Conservation (phyloP, 2,329 filamentous ascomycete genomes). For the Leptoxyphium fumago region DNA sequence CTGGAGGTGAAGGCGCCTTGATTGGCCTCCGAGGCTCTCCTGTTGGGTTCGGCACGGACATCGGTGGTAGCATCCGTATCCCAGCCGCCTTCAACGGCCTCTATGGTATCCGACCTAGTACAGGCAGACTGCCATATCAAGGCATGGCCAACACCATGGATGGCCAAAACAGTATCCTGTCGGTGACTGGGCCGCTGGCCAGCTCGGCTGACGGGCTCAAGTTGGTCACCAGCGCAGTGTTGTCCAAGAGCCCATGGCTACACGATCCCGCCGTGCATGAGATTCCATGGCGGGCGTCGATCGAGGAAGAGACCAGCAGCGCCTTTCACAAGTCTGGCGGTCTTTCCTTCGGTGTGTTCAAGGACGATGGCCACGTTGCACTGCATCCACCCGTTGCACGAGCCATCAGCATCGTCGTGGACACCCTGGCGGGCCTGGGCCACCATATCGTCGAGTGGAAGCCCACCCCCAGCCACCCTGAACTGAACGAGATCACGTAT, state of each 20-base stretch:
- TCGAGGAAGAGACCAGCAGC: constrained; percentile 5
- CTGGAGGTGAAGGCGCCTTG: constrained; percentile 44
- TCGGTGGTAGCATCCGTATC: constrained; percentile 42
- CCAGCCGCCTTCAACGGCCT: constrained; percentile 46
- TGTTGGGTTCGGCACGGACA: constrained; percentile 44
- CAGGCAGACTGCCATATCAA: constrained; percentile 39
- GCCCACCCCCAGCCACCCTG: constrained; percentile 34
- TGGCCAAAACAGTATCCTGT: constrained; percentile 48
- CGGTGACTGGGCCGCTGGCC: constrained; percentile 48
- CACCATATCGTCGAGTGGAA: constrained; percentile 47
- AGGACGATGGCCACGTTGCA: constrained; percentile 34
- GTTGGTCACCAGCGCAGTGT: constrained; percentile 40
- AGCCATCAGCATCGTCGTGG: constrained; percentile 37
- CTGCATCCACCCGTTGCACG: constrained; percentile 44
- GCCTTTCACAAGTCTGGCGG: constrained; percentile 8
- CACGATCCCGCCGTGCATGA: constrained; percentile 50
- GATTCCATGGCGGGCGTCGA: constrained; percentile 43
- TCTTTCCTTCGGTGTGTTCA: constrained; percentile 42
- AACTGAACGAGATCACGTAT: constrained; percentile 21
- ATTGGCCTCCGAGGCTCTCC: constrained; percentile 39
- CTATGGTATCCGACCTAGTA: constrained; percentile 41
- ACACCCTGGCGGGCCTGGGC: constrained; percentile 36
- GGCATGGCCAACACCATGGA: constrained; percentile 48
- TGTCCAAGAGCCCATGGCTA: constrained; percentile 48
- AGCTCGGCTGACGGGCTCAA: constrained; percentile 40